phyloP scores from a whole-genome alignment of 2,329 filamentous ascomycete species.

The Colletotrichum sp. region DNA sequence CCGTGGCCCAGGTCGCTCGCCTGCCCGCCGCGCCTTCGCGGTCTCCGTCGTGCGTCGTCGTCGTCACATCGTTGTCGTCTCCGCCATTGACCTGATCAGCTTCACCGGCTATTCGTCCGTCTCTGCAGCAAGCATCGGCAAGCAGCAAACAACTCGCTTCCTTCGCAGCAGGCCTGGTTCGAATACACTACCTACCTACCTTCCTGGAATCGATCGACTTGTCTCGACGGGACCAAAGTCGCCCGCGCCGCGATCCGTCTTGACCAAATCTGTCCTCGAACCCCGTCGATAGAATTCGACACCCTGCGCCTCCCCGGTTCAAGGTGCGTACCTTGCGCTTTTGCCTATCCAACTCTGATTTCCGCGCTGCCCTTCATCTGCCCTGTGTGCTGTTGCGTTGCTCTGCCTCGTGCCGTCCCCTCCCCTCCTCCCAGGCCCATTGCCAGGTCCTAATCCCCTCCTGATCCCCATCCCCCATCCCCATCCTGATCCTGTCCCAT shows the following conservation, averaged over 20 bases:
- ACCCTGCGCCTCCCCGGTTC: background rate
- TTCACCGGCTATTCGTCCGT: background rate
- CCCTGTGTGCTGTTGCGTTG: constrained; percentile 9
- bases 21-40: background rate
- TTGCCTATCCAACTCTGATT: background rate
- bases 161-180: background rate
- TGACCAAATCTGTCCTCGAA: background rate
- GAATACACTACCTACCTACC: background rate
- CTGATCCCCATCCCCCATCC: background rate
- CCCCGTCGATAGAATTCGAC: background rate
- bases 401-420: background rate
- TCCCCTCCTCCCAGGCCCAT: background rate
- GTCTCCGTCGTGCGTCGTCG: background rate
- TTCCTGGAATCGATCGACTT: background rate
- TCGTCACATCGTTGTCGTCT: background rate
- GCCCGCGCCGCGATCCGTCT: background rate
- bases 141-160: background rate
- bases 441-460: background rate
- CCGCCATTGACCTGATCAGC: background rate
- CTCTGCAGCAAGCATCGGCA: background rate
- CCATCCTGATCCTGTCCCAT: constrained; percentile 14
- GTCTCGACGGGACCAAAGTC: background rate
- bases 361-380: background rate
- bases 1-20: background rate
- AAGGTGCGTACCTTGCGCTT: constrained; percentile 6